Evolutionary conservation across 140 eudicot species (phyloP).

Genomic region (Flaveria floridana): DNA sequence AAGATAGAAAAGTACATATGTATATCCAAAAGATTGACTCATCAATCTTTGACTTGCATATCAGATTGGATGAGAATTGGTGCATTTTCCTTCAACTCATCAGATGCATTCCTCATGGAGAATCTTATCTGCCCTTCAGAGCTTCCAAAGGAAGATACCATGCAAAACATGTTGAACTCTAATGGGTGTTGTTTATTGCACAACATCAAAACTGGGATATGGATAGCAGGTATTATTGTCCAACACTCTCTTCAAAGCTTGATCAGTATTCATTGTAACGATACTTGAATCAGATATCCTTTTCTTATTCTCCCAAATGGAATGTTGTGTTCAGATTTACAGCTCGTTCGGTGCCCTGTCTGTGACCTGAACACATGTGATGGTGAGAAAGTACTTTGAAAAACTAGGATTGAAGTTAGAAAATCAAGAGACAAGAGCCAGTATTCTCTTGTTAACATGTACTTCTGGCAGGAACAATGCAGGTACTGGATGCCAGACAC

Average conservation of each 20-base stretch:
- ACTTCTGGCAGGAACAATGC: constrained; percentile 85
- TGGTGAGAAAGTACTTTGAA: constrained; percentile 50
- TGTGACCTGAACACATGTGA: constrained; percentile 91
- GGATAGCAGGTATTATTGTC: constrained; percentile 78
- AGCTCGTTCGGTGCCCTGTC: constrained; percentile 96
- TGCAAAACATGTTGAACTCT: constrained; percentile 52
- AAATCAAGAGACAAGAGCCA: constrained; percentile 10
- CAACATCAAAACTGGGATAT: constrained; percentile 79
- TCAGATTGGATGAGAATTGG: constrained; percentile 97
- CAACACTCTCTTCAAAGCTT: constrained; percentile 19
- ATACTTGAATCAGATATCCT: constrained; percentile 6
- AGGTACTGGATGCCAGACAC: constrained; percentile 84
- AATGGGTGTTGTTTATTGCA: constrained; percentile 54
- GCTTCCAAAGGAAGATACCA: constrained; percentile 47
- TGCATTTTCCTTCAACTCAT: constrained; percentile 67
- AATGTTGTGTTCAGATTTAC: constrained; percentile 63
- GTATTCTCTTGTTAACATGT: neutral
- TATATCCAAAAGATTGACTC: constrained; percentile 17
- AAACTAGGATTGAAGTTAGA: constrained; percentile 18
- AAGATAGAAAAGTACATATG: constrained; percentile 10
- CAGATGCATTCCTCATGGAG: constrained; percentile 71
- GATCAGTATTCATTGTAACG: neutral
- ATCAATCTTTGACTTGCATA: constrained; percentile 21
- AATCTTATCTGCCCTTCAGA: constrained; percentile 49
- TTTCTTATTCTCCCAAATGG: constrained; percentile 7